Evolutionary conservation across 768 basidiomycete species (phyloP).

Genomic region (Psilocybe tampanensis): DNA sequence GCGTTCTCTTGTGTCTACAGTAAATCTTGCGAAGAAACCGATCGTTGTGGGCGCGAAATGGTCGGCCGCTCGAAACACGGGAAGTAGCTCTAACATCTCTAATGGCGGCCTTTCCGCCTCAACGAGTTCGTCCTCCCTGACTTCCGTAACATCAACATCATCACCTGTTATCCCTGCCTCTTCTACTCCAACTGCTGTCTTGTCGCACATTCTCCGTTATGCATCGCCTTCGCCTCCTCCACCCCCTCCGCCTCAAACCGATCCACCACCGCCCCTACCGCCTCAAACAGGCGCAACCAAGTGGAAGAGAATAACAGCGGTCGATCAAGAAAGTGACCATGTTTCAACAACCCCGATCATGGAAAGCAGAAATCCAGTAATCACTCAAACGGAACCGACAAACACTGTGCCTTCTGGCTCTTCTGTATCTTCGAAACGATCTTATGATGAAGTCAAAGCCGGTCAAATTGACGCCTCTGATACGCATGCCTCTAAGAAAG

Average conservation of each 20-base stretch:
- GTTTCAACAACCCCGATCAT: too few species aligned
- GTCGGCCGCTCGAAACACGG: slow-evolving; percentile 35
- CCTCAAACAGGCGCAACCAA: slow-evolving; percentile 17
- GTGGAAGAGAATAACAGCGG: slow-evolving; percentile 32
- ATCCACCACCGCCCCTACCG: slow-evolving; percentile 12
- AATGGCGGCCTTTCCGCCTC: slow-evolving; percentile 12
- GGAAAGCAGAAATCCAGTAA: background rate
- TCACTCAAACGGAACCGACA: background rate
- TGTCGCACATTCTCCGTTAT: slow-evolving; percentile 26
- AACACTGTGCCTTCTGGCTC: background rate
- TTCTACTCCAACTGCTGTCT: slow-evolving; percentile 13
- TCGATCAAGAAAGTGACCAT: slow-evolving; percentile 1
- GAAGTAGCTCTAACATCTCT: slow-evolving; percentile 6
- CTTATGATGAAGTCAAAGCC: background rate
- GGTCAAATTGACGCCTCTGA: background rate
- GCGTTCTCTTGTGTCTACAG: slow-evolving; percentile 11
- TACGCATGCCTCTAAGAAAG: slow-evolving; percentile 4
- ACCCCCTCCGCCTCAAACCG: slow-evolving; percentile 16
- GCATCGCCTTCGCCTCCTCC: slow-evolving; percentile 29
- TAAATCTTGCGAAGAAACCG: slow-evolving; percentile 35
- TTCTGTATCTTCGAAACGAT: slow-evolving; percentile 1
- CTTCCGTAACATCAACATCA: slow-evolving; percentile 15
- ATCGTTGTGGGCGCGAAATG: slow-evolving; percentile 52
- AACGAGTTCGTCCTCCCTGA: slow-evolving; percentile 19
- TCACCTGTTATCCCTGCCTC: slow-evolving; percentile 16